phyloP scores from a whole-genome alignment of 495 filamentous ascomycete species.

The Geoglossum glabrum region DNA sequence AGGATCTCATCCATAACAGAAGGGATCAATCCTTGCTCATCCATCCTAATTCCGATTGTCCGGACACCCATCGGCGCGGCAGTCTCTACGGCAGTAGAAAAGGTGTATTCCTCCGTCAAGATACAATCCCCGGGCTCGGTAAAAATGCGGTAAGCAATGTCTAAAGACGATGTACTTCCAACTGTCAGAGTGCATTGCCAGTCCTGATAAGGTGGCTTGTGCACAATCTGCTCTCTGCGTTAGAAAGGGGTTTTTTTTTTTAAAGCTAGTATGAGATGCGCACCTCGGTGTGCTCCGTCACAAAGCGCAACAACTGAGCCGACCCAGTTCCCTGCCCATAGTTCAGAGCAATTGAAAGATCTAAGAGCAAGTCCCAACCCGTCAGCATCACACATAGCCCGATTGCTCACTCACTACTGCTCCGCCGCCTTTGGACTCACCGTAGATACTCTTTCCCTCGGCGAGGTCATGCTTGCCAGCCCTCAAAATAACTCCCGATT shows the following conservation, averaged over 20 bases:
- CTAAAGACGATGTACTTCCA: conserved; percentile 60
- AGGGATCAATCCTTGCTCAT: conserved; percentile 56
- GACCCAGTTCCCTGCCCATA: conserved; percentile 75
- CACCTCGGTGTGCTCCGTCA: conserved; percentile 72
- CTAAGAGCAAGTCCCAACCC: conserved; percentile 16
- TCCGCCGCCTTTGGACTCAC: conserved; percentile 10
- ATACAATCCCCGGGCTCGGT: conserved; percentile 49
- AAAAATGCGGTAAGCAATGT: conserved; percentile 61
- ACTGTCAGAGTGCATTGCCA: conserved; percentile 60
- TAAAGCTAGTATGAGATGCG: not conserved
- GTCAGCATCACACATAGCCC: not conserved
- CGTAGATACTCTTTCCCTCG: conserved; percentile 40
- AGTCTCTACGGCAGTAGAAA: conserved; percentile 65
- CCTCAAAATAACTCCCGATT: conserved; percentile 31
- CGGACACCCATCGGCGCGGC: conserved; percentile 55
- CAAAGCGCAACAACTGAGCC: conserved; percentile 68
- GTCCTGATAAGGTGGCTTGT: conserved; percentile 59
- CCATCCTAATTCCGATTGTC: conserved; percentile 54
- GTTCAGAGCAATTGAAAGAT: conserved; percentile 70
- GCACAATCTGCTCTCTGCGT: conserved; percentile 29
- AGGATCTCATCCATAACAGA: conserved; percentile 44
- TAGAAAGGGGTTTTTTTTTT: not conserved
- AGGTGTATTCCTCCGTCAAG: conserved; percentile 73
- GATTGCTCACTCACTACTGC: conserved; percentile 10
- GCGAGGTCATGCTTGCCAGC: conserved; percentile 69